Base-by-base conservation (phyloP, 2,329 filamentous ascomycete genomes). In the Pseudogymnoascus sp. region DNA sequence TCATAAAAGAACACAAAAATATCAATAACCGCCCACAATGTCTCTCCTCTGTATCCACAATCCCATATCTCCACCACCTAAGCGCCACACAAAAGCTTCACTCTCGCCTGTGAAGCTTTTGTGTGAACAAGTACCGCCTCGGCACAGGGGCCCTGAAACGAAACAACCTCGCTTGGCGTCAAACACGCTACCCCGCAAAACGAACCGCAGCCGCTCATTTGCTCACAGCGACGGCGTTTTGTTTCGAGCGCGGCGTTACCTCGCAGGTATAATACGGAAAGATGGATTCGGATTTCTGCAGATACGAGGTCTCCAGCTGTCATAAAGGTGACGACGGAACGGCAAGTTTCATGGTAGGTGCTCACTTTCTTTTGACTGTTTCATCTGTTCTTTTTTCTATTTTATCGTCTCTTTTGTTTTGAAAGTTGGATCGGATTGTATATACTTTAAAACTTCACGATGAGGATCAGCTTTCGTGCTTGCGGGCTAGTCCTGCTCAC, bases 401-500 rank as follows among this genome's bases (percentile, higher is more conserved):
- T 48, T 28, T 10, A 48, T 48, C 9, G 41, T 52, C 10, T n/a
- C 8, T 30, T 15, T 26, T 52, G 45, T 52, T 52, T 52, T 52
- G 45, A 15, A 30, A 13, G 9, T 13, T 33, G 26, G 26, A n/a
- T 15, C 45, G n/a, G 45, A 15, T 52, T 19, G n/a, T 15, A 19
- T 33, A 52, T 26, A 19, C 15, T 52, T 52, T 33, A 9, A 52
- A 52, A 19, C 26, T 52, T 30, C 45, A 52, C 45, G 45, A 52
- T 52, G 45, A 52, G 9, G 26, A 10, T 52, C 45, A 52, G 10
- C 26, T 30, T 52, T 30, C n/a, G 45, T 52, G 26, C 45, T 52
- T 52, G 45, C 45, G 45, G 45, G 45, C 26, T 52, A 52, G 45
- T 52, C 45, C 45, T 52, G 45, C 45, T 52, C 15, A 30, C 45